Conservation (phyloP, 176 grass and related monocot species). For the Avena insularis region DNA sequence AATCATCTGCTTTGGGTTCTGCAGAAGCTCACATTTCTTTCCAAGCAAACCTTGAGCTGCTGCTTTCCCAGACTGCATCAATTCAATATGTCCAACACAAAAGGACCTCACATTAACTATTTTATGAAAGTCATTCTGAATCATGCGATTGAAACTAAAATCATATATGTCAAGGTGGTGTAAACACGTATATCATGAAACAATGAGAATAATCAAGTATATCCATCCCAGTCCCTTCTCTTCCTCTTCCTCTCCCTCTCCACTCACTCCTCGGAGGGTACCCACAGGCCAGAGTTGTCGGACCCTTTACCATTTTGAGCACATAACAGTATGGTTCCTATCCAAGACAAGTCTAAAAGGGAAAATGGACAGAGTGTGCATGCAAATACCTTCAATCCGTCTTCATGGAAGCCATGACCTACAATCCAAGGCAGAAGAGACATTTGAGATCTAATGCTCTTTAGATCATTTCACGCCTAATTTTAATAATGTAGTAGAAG, state of each 20-base stretch:
- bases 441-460: background rate
- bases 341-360: background rate
- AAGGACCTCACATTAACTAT: background rate
- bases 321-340: background rate
- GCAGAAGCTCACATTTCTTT: background rate
- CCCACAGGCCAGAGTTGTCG: too few species aligned
- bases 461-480: background rate
- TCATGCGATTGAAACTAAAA: background rate
- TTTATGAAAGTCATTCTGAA: background rate
- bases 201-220: slow-evolving; percentile 3
- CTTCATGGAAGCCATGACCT: slow-evolving; percentile 18
- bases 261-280: background rate
- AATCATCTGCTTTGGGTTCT: background rate
- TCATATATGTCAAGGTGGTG: background rate
- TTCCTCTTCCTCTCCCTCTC: background rate
- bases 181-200: background rate
- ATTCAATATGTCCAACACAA: background rate
- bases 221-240: background rate
- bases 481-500: background rate
- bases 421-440: background rate
- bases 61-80: slow-evolving; percentile 7
- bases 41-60: slow-evolving; percentile 22
- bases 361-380: background rate
- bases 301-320: too few species aligned
- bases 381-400: slow-evolving; percentile 9